Evolutionary conservation across 2,329 filamentous ascomycete species (phyloP).

Genomic region (Juglanconis oblonga): DNA sequence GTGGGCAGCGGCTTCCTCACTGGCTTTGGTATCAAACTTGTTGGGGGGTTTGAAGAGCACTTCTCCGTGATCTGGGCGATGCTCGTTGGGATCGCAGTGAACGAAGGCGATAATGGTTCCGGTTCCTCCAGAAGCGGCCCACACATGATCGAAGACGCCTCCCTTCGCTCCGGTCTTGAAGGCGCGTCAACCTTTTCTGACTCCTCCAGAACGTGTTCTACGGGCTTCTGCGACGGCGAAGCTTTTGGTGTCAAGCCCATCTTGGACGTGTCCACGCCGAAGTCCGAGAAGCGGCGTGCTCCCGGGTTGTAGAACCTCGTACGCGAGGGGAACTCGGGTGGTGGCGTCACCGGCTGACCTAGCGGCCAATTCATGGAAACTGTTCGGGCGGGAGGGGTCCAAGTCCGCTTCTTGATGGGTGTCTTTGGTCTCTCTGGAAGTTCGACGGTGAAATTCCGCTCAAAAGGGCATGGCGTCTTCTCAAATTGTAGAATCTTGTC

Average conservation of each 20-base stretch:
- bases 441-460: conserved; percentile 70
- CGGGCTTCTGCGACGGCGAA: conserved; percentile 2
- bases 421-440: conserved; percentile 67
- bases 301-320: conserved; percentile 18
- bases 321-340: conserved; percentile 16
- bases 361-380: conserved; percentile 26
- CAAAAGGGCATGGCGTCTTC: conserved; percentile 83
- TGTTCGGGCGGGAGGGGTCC: conserved; percentile 51
- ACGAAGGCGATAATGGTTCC: conserved; percentile 7
- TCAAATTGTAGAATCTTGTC: conserved; percentile 78
- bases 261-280: conserved; percentile 9
- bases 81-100: conserved; percentile 5
- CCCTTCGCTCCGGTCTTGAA: neutral
- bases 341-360: conserved; percentile 23
- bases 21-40: neutral
- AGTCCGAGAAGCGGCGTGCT: conserved; percentile 13
- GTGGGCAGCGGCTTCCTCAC: neutral
- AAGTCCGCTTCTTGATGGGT: conserved; percentile 65
- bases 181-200: neutral
- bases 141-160: conserved; percentile 1
- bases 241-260: neutral
- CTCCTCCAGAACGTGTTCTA: neutral
- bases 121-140: conserved; percentile 13
- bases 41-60: neutral
- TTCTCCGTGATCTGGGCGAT: neutral